A percentile compares a stretch with the other conserved stretches of the same genome.
Evolutionary conservation across 78 protist genomes (phyloP).

Genomic region (Parvularia atlantis): DNA sequence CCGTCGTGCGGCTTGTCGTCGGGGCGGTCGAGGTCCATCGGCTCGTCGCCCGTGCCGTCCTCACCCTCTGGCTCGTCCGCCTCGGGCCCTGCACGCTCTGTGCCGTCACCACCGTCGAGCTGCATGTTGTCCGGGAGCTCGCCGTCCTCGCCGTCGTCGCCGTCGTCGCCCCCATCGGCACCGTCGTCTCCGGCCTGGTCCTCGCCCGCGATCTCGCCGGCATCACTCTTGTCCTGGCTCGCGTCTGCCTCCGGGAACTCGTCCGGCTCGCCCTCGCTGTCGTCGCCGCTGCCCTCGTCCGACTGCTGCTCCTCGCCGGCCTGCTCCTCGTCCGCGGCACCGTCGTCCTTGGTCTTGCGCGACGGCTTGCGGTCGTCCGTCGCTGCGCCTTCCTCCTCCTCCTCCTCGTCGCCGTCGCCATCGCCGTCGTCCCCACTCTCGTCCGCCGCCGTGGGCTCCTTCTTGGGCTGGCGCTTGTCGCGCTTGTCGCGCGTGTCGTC

Average conservation of each 20-base stretch:
- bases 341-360: not conserved
- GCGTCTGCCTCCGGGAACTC: slow-evolving; percentile 2
- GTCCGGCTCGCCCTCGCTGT: not conserved
- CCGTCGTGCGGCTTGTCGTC: not conserved
- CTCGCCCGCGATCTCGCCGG: not conserved
- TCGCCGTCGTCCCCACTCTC: slow-evolving; percentile 13
- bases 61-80: slow-evolving; percentile 14
- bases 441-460: not conserved
- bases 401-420: slow-evolving; percentile 23
- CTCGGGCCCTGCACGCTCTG: not conserved
- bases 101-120: no score
- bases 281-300: not conserved
- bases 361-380: not conserved
- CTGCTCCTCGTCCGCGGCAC: not conserved
- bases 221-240: not conserved
- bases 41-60: not conserved
- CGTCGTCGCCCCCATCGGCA: slow-evolving; percentile 27
- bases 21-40: not conserved
- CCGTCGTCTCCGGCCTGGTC: slow-evolving; percentile 34
- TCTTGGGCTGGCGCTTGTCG: no score
- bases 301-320: not conserved
- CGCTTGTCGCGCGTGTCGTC: no score
- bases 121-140: not conserved
- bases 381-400: not conserved
- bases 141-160: slow-evolving; percentile 21